Evolutionary conservation across 192 early-diverging fungal genomes (phyloP).

Genomic region (Coemansia aciculifera): DNA sequence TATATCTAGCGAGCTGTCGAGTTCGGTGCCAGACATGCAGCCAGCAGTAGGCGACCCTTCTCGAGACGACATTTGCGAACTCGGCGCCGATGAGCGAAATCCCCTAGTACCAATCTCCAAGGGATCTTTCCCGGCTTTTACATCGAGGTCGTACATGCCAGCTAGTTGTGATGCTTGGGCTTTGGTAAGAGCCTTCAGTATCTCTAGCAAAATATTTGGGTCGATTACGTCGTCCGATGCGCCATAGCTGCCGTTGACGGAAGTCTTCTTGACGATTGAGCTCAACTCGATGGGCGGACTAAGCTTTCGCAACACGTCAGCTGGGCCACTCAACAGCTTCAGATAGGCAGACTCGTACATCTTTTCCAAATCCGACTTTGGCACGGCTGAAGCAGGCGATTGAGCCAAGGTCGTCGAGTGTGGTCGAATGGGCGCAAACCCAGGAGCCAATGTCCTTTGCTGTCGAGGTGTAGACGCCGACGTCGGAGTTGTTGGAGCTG

Average conservation of each 20-base stretch:
- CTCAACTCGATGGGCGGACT: conserved; percentile 44
- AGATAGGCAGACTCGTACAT: conserved; percentile 55
- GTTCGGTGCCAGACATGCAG: conserved; percentile 28
- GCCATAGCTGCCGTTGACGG: not conserved
- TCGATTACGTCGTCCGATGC: conserved; percentile 7
- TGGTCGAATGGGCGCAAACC: conserved; percentile 1
- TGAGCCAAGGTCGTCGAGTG: not conserved
- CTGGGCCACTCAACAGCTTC: conserved; percentile 37
- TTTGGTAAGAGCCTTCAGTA: conserved; percentile 51
- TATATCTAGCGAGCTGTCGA: conserved; percentile 11
- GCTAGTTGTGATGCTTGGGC: conserved; percentile 49
- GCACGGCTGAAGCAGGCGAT: not conserved
- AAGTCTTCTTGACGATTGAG: conserved; percentile 14
- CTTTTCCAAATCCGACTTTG: conserved; percentile 36
- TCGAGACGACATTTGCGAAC: conserved; percentile 33
- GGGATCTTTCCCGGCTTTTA: not conserved
- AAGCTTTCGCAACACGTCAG: conserved; percentile 35
- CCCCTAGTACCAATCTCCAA: conserved; percentile 10
- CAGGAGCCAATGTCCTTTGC: conserved; percentile 8
- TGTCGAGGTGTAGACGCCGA: not conserved
- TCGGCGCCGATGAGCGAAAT: conserved; percentile 14
- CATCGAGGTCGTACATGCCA: conserved; percentile 39
- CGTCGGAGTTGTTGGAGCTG: conserved; percentile 7
- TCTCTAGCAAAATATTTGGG: conserved; percentile 20
- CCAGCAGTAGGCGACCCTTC: conserved; percentile 35